Conservation (phyloP, 2,329 filamentous ascomycete species). For the Cladophialophora immunda region DNA sequence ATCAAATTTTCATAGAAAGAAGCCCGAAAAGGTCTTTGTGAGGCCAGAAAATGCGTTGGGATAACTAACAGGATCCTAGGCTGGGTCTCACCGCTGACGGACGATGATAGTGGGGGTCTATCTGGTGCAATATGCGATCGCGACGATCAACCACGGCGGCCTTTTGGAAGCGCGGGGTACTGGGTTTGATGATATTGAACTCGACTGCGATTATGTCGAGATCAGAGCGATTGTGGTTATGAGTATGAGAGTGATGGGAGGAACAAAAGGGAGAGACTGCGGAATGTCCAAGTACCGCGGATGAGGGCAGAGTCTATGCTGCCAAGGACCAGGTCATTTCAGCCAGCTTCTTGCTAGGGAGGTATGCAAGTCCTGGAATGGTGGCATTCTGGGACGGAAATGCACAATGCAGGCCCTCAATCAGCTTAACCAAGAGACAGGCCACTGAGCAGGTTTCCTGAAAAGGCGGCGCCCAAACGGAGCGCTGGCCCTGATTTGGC, state of each 20-base stretch:
- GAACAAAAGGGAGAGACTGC: neutral
- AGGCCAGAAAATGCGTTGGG: neutral
- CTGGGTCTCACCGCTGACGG: conserved; percentile 36
- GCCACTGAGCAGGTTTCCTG: conserved; percentile 18
- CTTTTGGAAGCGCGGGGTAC: conserved; percentile 3
- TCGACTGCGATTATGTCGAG: neutral
- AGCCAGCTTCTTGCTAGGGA: conserved; percentile 9
- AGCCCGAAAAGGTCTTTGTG: neutral
- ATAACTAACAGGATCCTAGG: neutral
- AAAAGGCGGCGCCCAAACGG: conserved; percentile 8
- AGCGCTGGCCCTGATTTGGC: conserved; percentile 16
- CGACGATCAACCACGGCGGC: conserved; percentile 23
- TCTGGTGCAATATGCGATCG: conserved; percentile 23
- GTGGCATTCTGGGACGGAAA: conserved; percentile 15
- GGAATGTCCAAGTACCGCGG: conserved; percentile 9
- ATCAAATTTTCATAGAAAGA: neutral
- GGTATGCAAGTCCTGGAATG: conserved; percentile 12
- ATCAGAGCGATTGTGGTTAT: neutral
- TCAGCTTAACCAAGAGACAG: neutral
- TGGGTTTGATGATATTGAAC: neutral
- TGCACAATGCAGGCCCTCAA: conserved; percentile 16
- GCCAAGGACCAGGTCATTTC: neutral
- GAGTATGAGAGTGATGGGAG: neutral
- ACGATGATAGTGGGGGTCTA: conserved; percentile 21
- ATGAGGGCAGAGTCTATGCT: neutral